Conservation (phyloP, 306 rosid species). For the Rubus idaeus region DNA sequence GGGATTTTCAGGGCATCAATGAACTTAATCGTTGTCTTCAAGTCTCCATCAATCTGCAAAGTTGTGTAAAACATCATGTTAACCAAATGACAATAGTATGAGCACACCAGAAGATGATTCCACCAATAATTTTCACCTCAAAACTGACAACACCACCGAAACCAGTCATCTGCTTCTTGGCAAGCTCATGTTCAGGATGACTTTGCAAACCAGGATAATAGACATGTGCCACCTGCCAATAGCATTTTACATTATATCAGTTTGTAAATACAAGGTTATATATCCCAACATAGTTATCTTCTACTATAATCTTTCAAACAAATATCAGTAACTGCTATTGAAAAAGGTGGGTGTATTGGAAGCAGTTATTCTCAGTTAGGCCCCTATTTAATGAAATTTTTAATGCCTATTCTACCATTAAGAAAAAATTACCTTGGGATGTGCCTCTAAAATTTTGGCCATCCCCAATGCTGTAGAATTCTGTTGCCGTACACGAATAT, state of each 20-base stretch:
- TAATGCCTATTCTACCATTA: background rate
- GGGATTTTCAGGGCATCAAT: slow-evolving; percentile 88
- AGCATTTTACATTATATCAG: slow-evolving; percentile 23
- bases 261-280: slow-evolving; percentile 14
- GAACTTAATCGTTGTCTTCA: slow-evolving; percentile 61
- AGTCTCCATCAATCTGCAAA: slow-evolving; percentile 80
- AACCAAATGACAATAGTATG: background rate
- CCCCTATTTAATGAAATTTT: background rate
- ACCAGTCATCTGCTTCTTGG: slow-evolving; percentile 94
- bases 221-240: slow-evolving; percentile 74
- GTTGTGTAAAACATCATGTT: slow-evolving; percentile 6
- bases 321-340: background rate
- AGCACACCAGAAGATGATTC: background rate
- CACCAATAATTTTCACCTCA: slow-evolving; percentile 50
- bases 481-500: slow-evolving; percentile 95
- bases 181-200: slow-evolving; percentile 94
- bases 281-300: background rate
- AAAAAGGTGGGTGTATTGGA: background rate
- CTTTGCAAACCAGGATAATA: slow-evolving; percentile 89
- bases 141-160: slow-evolving; percentile 97
- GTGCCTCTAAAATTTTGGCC: slow-evolving; percentile 92
- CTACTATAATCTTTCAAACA: background rate
- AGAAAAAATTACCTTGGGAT: slow-evolving; percentile 68
- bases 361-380: background rate
- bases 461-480: slow-evolving; percentile 78